phyloP scores from a whole-genome alignment of 1,284 basidiomycete genomes.

The Coniferiporia weirii region DNA sequence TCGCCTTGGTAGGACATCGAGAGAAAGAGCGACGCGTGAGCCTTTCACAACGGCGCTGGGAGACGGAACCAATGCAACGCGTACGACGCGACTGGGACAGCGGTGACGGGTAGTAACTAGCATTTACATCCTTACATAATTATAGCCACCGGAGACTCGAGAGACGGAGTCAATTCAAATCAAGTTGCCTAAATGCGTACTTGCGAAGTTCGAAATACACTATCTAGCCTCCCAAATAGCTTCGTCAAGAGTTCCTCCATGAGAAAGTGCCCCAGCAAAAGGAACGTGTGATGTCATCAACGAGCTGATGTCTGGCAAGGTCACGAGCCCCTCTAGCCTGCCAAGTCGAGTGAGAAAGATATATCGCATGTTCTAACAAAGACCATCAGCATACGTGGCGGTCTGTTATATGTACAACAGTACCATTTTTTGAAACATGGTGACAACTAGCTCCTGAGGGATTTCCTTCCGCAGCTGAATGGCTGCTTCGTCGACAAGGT shows the following conservation, averaged over 20 bases:
- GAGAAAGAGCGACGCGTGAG: conserved; percentile 1
- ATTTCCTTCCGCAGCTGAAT: conserved; percentile 62
- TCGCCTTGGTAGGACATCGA: background rate
- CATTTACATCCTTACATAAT: too few relatives aligned
- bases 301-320: conserved; percentile 62
- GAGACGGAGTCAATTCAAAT: background rate
- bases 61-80: background rate
- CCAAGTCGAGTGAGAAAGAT: conserved; percentile 61
- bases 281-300: conserved; percentile 54
- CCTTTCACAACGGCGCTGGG: background rate
- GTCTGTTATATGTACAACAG: background rate
- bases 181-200: too few relatives aligned
- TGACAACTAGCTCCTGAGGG: conserved; percentile 63
- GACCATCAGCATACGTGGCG: background rate
- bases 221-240: conserved; percentile 17
- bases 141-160: too few relatives aligned
- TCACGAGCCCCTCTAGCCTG: conserved; percentile 56
- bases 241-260: background rate
- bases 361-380: conserved; percentile 55
- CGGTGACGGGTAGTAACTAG: too few relatives aligned
- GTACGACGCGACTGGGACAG: background rate
- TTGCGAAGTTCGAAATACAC: background rate
- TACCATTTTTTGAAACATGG: conserved; percentile 69
- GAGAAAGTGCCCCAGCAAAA: conserved; percentile 43
- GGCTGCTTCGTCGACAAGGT: conserved; percentile 50